phyloP scores from a whole-genome alignment of 345 rosid species.

The Gossypium turneri region DNA sequence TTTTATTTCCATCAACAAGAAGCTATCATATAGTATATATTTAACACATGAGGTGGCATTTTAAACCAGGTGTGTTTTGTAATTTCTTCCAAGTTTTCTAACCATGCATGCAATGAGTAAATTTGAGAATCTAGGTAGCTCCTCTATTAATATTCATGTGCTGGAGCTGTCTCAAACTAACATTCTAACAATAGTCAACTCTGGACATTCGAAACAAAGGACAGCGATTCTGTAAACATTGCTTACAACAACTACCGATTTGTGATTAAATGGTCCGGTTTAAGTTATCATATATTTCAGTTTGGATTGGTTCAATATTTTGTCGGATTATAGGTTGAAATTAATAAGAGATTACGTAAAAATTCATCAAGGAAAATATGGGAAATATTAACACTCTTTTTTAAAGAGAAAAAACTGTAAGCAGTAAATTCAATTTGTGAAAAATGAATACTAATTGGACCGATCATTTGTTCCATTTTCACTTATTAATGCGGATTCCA shows the following conservation, averaged over 20 bases:
- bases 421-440: no score
- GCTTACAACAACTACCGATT: not conserved
- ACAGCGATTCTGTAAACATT: not conserved
- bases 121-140: not conserved
- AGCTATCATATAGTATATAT: not conserved
- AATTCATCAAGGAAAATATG: not conserved
- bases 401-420: no score
- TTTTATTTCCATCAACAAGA: not conserved
- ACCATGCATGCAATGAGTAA: not conserved
- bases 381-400: no score
- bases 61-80: not conserved
- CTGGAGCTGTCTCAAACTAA: not conserved
- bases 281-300: not conserved
- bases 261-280: not conserved
- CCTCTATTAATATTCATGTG: not conserved
- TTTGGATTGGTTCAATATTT: not conserved
- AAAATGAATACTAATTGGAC: no score
- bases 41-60: conserved; percentile 3
- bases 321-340: not conserved
- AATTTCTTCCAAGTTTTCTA: not conserved
- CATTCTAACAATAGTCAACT: not conserved
- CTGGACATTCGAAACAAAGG: not conserved
- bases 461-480: no score
- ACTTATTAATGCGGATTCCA: not conserved
- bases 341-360: not conserved